Percentiles rank a stretch among this genome's conserved stretches.
Conservation (phyloP, 306 rosid genomes). For the Malus fusca region DNA sequence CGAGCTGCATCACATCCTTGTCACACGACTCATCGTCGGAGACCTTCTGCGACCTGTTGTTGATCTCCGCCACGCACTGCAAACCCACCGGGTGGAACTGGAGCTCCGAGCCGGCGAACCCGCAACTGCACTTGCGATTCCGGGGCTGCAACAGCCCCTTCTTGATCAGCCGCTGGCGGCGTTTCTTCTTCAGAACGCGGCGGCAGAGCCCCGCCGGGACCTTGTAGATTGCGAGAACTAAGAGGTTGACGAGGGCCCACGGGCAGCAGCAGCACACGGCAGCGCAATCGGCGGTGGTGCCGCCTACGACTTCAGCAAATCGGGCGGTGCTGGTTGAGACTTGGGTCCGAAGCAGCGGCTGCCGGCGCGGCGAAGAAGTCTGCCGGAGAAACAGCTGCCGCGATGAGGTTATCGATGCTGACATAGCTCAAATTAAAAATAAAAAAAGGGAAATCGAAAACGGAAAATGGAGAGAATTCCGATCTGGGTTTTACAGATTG, state of each 20-base stretch:
- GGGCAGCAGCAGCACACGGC: slow-evolving; percentile 86
- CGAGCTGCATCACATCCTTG: slow-evolving; percentile 36
- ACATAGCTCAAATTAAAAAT: neutral
- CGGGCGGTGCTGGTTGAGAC: slow-evolving; percentile 6
- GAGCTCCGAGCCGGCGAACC: slow-evolving; percentile 26
- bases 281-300: slow-evolving; percentile 77
- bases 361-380: slow-evolving; percentile 21
- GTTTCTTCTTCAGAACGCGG: slow-evolving; percentile 27
- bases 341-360: slow-evolving; percentile 25
- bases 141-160: slow-evolving; percentile 16
- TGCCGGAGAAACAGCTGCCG: slow-evolving; percentile 16
- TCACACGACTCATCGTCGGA: slow-evolving; percentile 19
- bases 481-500: neutral
- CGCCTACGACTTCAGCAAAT: slow-evolving; percentile 67
- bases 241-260: slow-evolving; percentile 33
- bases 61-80: neutral
- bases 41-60: neutral
- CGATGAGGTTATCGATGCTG: slow-evolving; percentile 23
- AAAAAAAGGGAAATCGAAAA: neutral
- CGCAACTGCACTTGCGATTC: slow-evolving; percentile 14
- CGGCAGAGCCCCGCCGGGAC: slow-evolving; percentile 60
- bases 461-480: neutral
- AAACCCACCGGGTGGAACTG: slow-evolving; percentile 19
- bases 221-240: slow-evolving; percentile 56
- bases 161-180: slow-evolving; percentile 17